Percentiles rank a stretch among this genome's conserved stretches.
phyloP scores from a whole-genome alignment of 257 asterid species.

The Dorcoceras hygrometricum region DNA sequence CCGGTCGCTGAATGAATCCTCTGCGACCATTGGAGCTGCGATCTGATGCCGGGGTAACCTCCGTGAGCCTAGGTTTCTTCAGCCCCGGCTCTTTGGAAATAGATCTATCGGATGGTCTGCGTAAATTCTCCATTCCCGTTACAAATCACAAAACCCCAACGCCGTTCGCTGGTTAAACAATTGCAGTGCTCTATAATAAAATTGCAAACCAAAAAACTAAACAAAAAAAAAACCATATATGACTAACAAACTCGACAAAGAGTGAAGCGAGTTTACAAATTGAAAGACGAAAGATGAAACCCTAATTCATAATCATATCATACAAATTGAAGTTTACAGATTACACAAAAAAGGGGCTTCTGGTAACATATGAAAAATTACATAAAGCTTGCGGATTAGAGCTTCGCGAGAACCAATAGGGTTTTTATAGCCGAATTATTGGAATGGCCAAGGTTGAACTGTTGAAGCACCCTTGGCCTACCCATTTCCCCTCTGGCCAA shows the following conservation, averaged over 20 bases:
- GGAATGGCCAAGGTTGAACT: not conserved
- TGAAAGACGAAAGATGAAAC: not conserved
- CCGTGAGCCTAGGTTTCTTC: slow-evolving; percentile 75
- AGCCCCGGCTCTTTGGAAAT: slow-evolving; percentile 63
- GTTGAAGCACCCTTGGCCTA: not conserved
- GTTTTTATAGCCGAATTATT: not conserved
- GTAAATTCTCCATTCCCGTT: slow-evolving; percentile 74
- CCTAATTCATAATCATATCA: not conserved
- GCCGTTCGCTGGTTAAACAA: slow-evolving; percentile 26
- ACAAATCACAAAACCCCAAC: slow-evolving; percentile 38
- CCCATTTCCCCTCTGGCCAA: no score
- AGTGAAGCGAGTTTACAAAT: not conserved
- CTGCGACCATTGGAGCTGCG: slow-evolving; percentile 62
- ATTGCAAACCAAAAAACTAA: not conserved
- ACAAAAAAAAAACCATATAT: not conserved
- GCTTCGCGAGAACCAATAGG: not conserved
- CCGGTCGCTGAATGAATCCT: slow-evolving; percentile 50
- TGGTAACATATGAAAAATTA: not conserved
- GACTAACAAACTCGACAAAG: not conserved
- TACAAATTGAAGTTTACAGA: not conserved
- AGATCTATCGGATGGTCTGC: slow-evolving; percentile 82
- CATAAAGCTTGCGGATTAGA: not conserved
- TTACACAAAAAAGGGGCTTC: not conserved
- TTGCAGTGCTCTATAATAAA: slow-evolving; percentile 24
- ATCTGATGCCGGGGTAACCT: slow-evolving; percentile 50